Conservation (phyloP, 495 filamentous ascomycete genomes). For the Neurospora sp. region DNA sequence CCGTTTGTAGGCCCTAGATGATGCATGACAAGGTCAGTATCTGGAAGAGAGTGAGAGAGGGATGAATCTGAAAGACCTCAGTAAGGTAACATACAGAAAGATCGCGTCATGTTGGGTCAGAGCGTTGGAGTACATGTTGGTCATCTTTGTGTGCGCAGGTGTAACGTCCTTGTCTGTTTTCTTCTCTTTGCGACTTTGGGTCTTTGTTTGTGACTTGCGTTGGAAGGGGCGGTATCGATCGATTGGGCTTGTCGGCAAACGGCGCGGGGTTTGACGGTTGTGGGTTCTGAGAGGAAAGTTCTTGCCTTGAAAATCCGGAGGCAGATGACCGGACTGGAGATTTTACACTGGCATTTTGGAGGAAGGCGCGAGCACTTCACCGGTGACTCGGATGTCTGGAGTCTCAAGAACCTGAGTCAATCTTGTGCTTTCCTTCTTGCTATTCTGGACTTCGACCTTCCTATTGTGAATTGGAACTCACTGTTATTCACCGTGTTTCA, state of each 20-base stretch:
- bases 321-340: not conserved
- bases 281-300: not conserved
- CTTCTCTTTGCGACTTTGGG: not conserved
- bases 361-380: not conserved
- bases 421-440: not conserved
- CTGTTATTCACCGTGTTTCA: not conserved
- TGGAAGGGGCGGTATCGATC: not conserved
- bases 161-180: not conserved
- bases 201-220: not conserved
- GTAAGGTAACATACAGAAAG: not conserved
- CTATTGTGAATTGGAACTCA: not conserved
- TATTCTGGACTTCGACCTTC: not conserved
- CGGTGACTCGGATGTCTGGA: not conserved
- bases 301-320: not conserved
- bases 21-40: not conserved
- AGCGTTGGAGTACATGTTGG: not conserved
- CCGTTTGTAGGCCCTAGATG: not conserved
- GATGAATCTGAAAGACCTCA: not conserved
- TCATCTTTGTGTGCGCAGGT: not conserved
- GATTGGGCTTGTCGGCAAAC: not conserved
- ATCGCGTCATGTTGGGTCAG: not conserved
- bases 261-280: not conserved
- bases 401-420: not conserved
- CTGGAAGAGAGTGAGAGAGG: not conserved
- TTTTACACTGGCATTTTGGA: not conserved